Base-by-base conservation (phyloP, 1,284 basidiomycete genomes). In the Golubevia sp. region DNA sequence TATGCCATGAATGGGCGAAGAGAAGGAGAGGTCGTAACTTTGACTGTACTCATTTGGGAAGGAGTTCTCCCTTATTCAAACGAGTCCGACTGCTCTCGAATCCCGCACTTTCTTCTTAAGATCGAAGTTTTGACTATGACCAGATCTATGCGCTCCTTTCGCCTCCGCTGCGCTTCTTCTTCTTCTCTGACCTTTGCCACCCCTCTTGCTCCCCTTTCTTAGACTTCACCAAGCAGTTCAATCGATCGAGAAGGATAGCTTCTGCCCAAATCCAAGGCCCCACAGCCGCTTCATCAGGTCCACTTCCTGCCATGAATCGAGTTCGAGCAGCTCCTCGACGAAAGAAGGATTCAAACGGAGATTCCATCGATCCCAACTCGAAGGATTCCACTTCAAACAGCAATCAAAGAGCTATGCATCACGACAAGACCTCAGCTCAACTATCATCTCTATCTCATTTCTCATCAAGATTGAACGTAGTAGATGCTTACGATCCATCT, bases 191-290 rank as follows among this genome's bases (percentile, higher is more conserved):
- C 2, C 54, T 24, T 15, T 55, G 54, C n/a, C 26, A n/a, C 4
- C n/a, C 18, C 54, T 25, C n/a, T 23, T 24, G 13, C 20, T 5
- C 18, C 8, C 20, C 54, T 21, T 20, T 25, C 4, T 48, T 27
- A 7, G 60, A 82, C 60, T 82, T 82, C 44, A 82, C 80, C 6
- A 82, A 82, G 64, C 74, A 75, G 52, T 81, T 76, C 74, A 82
- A 82, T 38, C 70, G 79, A 2, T 77, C 78, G 8, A 61, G 78
- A 2, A 76, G 79, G 53, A 66, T 80, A 2, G 77, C 77, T 1
- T 63, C 63, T 1, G 73, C 75, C 8, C 8, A 15, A n/a, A 24
- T n/a, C 6, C 11, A 24, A 50, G 24, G 49, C 34, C 1, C 44
- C 7, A 21, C 25, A 24, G 20, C 34, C 11, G 26, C 34, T 30